Conservation (phyloP, 352 stramenopile species). For the Globisporangium solare region DNA sequence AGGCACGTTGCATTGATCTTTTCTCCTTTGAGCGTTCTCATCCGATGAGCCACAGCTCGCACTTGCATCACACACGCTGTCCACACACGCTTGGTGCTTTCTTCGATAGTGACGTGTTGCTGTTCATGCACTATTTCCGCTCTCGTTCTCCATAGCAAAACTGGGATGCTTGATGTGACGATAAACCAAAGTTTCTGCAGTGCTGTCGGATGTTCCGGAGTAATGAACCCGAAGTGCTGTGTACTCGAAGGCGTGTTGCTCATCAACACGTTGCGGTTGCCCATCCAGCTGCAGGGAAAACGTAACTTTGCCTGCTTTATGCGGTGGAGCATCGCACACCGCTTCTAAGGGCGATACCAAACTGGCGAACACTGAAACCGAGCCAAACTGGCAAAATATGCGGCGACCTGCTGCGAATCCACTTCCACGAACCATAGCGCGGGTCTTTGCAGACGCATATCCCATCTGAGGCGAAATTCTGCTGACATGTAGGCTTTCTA, state of each 20-base stretch:
- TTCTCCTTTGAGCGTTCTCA: too few relatives aligned
- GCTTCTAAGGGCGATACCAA: constrained; percentile 1
- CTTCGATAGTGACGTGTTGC: too few relatives aligned
- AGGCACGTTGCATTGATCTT: too few relatives aligned
- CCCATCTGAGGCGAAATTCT: constrained; percentile 5
- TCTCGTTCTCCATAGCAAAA: too few relatives aligned
- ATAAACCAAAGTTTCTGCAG: too few relatives aligned
- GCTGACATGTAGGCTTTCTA: not conserved
- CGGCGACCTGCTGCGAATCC: not conserved
- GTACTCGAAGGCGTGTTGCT: constrained; percentile 9
- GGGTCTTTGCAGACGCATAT: constrained; percentile 2
- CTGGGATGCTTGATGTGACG: too few relatives aligned
- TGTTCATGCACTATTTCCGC: too few relatives aligned
- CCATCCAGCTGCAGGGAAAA: not conserved
- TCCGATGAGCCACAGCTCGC: too few relatives aligned
- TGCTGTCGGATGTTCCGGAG: too few relatives aligned
- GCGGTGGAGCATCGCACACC: constrained; percentile 1
- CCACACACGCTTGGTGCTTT: too few relatives aligned
- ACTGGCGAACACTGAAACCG: not conserved
- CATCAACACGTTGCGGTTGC: not conserved
- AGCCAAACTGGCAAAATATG: constrained; percentile 3
- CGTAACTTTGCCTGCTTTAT: not conserved
- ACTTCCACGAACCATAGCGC: constrained; percentile 1
- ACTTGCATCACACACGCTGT: too few relatives aligned
- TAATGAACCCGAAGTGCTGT: too few relatives aligned